A percentile compares a stretch with the other conserved stretches of the same genome.
These are phyloP conservation scores for Rhodotorula sp. DNA, from an alignment of 1,284 basidiomycete species.

Conservation along the genomic window DNA sequence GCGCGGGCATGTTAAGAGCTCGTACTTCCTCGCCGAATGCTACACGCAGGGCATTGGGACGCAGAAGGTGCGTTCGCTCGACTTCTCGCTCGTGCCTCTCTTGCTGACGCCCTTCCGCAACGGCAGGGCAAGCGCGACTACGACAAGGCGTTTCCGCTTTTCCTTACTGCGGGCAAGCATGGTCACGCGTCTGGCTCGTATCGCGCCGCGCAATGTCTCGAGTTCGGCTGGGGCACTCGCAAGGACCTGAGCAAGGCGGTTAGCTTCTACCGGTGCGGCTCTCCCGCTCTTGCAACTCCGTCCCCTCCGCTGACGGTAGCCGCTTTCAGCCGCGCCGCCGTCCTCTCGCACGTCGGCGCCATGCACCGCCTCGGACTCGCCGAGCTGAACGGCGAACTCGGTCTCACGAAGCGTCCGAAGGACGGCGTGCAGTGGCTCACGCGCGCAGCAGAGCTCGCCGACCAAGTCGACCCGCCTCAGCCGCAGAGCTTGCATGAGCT, in stretches of 20 bases:
- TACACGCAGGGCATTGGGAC: constrained; percentile 96
- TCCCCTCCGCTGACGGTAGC: neutral
- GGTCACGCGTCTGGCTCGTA: constrained; percentile 96
- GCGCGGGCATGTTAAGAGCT: constrained; percentile 86
- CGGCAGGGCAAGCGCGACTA: constrained; percentile 79
- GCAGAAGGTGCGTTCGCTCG: constrained; percentile 50
- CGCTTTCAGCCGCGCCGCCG: constrained; percentile 72
- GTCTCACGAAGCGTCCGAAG: constrained; percentile 78
- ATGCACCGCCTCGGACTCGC: constrained; percentile 96
- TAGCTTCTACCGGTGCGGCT: constrained; percentile 73
- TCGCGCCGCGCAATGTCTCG: constrained; percentile 94
- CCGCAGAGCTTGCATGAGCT: constrained; percentile 90
- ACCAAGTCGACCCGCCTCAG: constrained; percentile 42
- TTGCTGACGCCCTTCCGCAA: neutral
- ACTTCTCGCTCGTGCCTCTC: neutral
- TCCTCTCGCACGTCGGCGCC: constrained; percentile 85
- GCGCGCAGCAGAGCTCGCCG: constrained; percentile 85
- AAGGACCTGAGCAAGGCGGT: constrained; percentile 88
- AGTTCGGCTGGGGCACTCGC: constrained; percentile 97
- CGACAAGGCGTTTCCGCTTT: constrained; percentile 92
- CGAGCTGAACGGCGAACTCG: constrained; percentile 93
- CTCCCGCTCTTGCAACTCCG: neutral
- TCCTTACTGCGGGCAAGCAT: constrained; percentile 94
- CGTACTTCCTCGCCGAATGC: constrained; percentile 97
- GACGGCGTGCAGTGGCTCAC: constrained; percentile 99